phyloP scores from a whole-genome alignment of 306 rosid genomes.

The Dryas octopetala region DNA sequence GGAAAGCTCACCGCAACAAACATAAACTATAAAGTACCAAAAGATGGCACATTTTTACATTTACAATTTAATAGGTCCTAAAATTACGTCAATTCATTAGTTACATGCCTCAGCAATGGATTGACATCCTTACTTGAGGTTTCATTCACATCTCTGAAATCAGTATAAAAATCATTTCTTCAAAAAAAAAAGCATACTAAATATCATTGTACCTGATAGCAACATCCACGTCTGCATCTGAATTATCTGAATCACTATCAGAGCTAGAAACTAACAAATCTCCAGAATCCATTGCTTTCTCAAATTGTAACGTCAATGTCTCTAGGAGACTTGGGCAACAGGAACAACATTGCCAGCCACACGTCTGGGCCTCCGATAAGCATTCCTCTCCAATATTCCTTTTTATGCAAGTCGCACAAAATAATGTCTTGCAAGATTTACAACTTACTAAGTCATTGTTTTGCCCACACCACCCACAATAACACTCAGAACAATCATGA shows the following conservation, averaged over 20 bases:
- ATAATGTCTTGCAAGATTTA: constrained; percentile 56
- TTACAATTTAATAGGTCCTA: background rate
- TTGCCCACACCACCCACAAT: constrained; percentile 84
- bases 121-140: background rate
- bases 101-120: background rate
- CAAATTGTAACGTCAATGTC: constrained; percentile 46
- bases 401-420: constrained; percentile 64
- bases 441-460: constrained; percentile 56
- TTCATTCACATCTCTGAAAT: background rate
- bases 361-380: constrained; percentile 46
- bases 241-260: constrained; percentile 70
- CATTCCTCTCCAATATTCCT: constrained; percentile 66
- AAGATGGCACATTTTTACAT: background rate
- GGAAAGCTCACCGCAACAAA: background rate
- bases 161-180: too few relatives aligned
- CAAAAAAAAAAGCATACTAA: background rate
- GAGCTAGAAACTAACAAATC: constrained; percentile 54
- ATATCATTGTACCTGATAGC: constrained; percentile 51
- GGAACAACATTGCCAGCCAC: constrained; percentile 75
- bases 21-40: background rate
- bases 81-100: background rate
- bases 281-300: constrained; percentile 50
- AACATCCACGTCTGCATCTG: constrained; percentile 52
- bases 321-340: constrained; percentile 65
- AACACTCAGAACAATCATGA: constrained; percentile 54